Evolutionary conservation across 139 green algal genomes (phyloP).

Genomic region (Chlamydomonas eustigma): DNA sequence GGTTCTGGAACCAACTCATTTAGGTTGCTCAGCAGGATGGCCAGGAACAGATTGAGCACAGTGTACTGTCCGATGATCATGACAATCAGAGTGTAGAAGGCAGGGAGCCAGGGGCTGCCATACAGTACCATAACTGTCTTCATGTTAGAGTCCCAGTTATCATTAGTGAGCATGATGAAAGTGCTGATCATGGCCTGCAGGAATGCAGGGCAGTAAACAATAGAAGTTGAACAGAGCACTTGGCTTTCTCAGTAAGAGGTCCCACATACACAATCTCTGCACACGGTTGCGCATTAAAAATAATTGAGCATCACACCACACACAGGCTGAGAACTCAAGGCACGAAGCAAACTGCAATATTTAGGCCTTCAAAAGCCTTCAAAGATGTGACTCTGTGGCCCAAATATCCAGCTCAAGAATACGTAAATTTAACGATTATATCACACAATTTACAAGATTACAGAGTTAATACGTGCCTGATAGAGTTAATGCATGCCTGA

Average conservation of each 20-base stretch:
- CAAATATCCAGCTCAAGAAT: no score
- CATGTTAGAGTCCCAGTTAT: neutral
- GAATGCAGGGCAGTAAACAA: neutral
- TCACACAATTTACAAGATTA: no score
- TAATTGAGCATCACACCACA: no score
- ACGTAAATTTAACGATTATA: no score
- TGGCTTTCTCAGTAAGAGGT: neutral
- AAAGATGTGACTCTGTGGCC: no score
- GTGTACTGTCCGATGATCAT: slow-evolving; percentile 7
- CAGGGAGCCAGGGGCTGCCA: neutral
- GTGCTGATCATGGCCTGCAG: neutral
- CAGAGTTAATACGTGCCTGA: no score
- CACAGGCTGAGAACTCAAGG: neutral
- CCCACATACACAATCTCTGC: neutral
- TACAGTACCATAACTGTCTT: neutral
- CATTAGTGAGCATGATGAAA: slow-evolving; percentile 3
- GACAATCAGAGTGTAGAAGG: slow-evolving; percentile 4
- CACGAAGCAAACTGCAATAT: neutral
- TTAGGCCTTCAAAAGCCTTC: neutral
- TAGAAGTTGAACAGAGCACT: neutral
- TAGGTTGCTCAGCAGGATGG: slow-evolving; percentile 9
- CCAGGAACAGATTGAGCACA: slow-evolving; percentile 15
- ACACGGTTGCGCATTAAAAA: no score
- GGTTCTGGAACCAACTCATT: neutral
- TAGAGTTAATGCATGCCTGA: no score